Percentiles rank a stretch among this genome's conserved stretches.
phyloP scores from a whole-genome alignment of 2,329 filamentous ascomycete species.

The Clonostachys chloroleuca region DNA sequence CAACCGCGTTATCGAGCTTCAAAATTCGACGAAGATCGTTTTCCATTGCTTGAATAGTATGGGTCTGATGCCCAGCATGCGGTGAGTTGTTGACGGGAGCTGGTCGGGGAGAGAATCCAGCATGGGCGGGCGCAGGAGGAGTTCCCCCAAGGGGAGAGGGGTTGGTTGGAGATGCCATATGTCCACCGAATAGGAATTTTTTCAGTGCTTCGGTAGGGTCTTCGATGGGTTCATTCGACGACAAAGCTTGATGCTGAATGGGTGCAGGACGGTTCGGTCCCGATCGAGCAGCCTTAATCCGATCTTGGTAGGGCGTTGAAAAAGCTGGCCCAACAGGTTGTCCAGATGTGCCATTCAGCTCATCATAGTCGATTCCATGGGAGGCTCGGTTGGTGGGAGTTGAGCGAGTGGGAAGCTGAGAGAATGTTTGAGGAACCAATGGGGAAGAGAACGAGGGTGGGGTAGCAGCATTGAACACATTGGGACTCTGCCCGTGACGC shows the following conservation, averaged over 20 bases:
- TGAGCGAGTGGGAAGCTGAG: constrained; percentile 14
- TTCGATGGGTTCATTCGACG: constrained; percentile 5
- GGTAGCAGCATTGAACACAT: background rate
- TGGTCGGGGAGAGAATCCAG: background rate
- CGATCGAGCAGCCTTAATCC: constrained; percentile 47
- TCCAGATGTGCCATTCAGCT: constrained; percentile 58
- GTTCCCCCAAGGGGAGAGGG: background rate
- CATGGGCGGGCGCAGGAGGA: background rate
- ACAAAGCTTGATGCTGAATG: background rate
- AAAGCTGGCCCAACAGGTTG: constrained; percentile 61
- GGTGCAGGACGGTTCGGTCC: constrained; percentile 5
- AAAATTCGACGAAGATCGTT: constrained; percentile 48
- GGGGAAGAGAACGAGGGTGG: background rate
- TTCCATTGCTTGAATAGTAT: constrained; percentile 46
- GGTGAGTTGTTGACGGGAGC: constrained; percentile 4
- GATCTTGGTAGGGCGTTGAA: constrained; percentile 60
- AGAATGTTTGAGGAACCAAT: background rate
- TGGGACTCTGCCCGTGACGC: constrained; percentile 15
- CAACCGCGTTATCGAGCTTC: constrained; percentile 28
- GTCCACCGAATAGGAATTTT: constrained; percentile 43
- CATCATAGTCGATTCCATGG: constrained; percentile 27
- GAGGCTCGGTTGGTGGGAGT: constrained; percentile 11
- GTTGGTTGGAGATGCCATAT: constrained; percentile 13
- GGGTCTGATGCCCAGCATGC: constrained; percentile 3
- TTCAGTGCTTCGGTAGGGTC: constrained; percentile 48